Evolutionary conservation across 2,329 filamentous ascomycete genomes (phyloP), one percentile per base, ranked within the genome.

Genomic region (Ophiostoma perfectum): DNA sequence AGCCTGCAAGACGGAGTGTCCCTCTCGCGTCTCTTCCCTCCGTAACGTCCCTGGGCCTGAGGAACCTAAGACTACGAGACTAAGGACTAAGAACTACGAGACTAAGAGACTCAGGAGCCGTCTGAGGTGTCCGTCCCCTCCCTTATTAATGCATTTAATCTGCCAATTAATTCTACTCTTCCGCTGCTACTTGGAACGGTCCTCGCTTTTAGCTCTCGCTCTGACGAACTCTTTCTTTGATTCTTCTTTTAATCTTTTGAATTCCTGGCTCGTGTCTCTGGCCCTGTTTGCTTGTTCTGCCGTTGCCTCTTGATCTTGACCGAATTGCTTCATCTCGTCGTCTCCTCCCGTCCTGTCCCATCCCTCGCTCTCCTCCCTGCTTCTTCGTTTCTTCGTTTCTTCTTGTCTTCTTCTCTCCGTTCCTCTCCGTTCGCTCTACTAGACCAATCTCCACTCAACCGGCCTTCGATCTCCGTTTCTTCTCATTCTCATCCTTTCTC

Each of bases 371-470:
- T 62, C 18, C 52, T 7, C 12, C 41, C 36, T 7, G 6, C 38
- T 62, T 38, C 5, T 14, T 14, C 4, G 2, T 36, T 7, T 14
- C 9, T 39, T 4, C 27, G 6, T 16, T 60, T 39, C 14, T 7
- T 39, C 11, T 60, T 1, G 1, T 39, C 9, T 39, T 12, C 12
- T 39, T 60, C 6, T n/a, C 58, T 62, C 49, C n/a, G 14, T 11
- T 49, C 45, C 5, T 5, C 16, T 14, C 1, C 16, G 12, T 9
- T 49, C 45, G 12, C 16, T 49, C 45, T n/a, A 49, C 49, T 52
- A 70, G 69, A 71, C 70, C 67, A 67, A 70, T 70, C 70, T 71
- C 70, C 70, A 71, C 70, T 71, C 70, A 45, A 64, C 62, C 66
- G 41, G 63, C 63, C 49, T 62, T 44, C 36, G 63, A 64, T 60